Base-by-base conservation (phyloP, 2,329 filamentous ascomycete genomes). In the Penicillium corylophilum region DNA sequence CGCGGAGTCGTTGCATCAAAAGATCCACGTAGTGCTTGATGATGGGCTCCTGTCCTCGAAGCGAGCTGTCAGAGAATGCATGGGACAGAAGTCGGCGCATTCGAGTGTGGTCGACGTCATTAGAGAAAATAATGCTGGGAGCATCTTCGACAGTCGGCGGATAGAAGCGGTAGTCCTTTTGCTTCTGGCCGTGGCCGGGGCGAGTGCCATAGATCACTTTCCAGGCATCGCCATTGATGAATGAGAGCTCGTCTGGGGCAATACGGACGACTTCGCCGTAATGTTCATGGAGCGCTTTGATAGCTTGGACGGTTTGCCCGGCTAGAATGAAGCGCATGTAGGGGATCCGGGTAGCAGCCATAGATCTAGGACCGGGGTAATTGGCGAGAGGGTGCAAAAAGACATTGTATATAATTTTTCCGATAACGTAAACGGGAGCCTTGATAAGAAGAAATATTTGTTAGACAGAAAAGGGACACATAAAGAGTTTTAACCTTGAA, bases 1-100 rank as follows among this genome's bases (percentile, higher is more conserved):
- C 61, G 3, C 36, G 46, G 12, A 72, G 33, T 12, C 61, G 56
- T 28, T 60, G 36, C 10, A 73, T 64, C 2, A 74, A 48, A 1
- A 65, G 52, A 38, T 72, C 62, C 13, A 72, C 48, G 51, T 72
- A 71, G 6, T 29, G 13, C 24, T 58, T 52, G 15, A 74, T 63
- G n/a, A 71, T 57, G 1, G 60, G 49, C 46, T 74, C 73, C 50
- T 76, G 75, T 12, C 70, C 67, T 5, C 61, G 60, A 15, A 79
- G 46, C 2, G 72, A 70, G 42, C 67, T 69, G 39, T 77, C 75
- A 0, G 74, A 75, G 53, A 79, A 78, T 0, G 70, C 73, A 48
- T 72, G 68, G 0, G 68, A 61, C 7, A 78, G 48, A 1, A 69
- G 52, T 0, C 66, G 60, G 18, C 74, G 67, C 22, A 63, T 55